A percentile compares a stretch with the other conserved stretches of the same genome.
These are phyloP conservation scores for Cutaneotrichosporon mucoides DNA, from an alignment of 1,284 basidiomycete species.

Conservation along the genomic window DNA sequence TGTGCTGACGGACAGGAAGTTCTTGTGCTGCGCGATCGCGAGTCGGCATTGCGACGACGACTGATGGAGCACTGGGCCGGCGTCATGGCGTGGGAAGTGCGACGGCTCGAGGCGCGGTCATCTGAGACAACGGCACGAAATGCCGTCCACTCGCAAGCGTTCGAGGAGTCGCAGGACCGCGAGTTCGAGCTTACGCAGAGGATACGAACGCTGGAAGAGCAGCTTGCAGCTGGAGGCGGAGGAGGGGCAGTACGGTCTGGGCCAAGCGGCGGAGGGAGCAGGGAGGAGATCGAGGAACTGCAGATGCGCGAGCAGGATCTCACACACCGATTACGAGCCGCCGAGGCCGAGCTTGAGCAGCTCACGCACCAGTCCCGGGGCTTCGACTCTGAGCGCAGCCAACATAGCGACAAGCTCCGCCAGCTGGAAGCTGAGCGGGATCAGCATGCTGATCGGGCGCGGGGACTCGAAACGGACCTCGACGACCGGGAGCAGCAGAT, in stretches of 20 bases:
- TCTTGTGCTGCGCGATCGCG: conserved; percentile 42
- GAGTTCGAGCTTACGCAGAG: conserved; percentile 1
- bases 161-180: conserved; percentile 1
- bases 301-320: conserved; percentile 1
- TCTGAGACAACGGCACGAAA: neutral
- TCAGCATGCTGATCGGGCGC: neutral
- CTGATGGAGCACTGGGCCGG: conserved; percentile 51
- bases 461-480: conserved; percentile 24
- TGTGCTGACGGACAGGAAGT: conserved; percentile 38
- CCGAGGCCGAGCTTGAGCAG: neutral
- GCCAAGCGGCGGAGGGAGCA: neutral
- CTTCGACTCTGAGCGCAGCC: neutral
- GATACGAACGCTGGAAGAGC: neutral
- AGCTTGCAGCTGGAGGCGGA: neutral
- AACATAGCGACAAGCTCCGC: neutral
- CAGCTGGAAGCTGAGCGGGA: conserved; percentile 23
- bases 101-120: conserved; percentile 33
- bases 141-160: neutral
- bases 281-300: neutral
- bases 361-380: neutral
- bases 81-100: conserved; percentile 50
- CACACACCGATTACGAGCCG: neutral
- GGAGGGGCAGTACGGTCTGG: no score
- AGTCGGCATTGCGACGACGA: conserved; percentile 37
- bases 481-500: neutral